Conservation (phyloP, 2,329 filamentous ascomycete genomes). For the Aspergillus puulaauensis region DNA sequence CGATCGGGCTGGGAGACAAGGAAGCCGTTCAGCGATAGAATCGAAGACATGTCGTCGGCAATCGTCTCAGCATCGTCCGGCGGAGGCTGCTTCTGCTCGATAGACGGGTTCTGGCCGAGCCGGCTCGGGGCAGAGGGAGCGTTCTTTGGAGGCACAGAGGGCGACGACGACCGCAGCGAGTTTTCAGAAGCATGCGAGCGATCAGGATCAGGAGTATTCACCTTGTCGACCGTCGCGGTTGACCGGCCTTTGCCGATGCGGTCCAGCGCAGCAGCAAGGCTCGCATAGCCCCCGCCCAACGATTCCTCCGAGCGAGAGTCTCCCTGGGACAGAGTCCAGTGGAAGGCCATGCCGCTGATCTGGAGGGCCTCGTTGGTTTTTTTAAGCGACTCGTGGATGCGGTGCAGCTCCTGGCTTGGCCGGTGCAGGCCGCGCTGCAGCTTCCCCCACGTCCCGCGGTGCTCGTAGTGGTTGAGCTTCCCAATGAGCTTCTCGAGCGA, state of each 20-base stretch:
- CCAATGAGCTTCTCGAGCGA: constrained; percentile 63
- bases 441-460: constrained; percentile 60
- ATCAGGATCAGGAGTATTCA: constrained; percentile 21
- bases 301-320: constrained; percentile 53
- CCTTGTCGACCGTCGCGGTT: constrained; percentile 27
- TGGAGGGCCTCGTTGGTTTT: constrained; percentile 57
- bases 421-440: constrained; percentile 60
- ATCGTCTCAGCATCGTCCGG: constrained; percentile 10
- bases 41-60: constrained; percentile 30
- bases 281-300: constrained; percentile 66
- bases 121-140: constrained; percentile 10
- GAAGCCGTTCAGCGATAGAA: constrained; percentile 27
- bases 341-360: constrained; percentile 66
- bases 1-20: constrained; percentile 4
- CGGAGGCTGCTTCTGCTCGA: background rate
- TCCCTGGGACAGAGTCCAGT: constrained; percentile 63
- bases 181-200: constrained; percentile 5
- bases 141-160: constrained; percentile 28
- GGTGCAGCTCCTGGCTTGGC: constrained; percentile 43
- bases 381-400: constrained; percentile 30
- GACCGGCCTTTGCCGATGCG: constrained; percentile 38
- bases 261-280: constrained; percentile 64
- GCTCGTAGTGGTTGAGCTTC: constrained; percentile 63
- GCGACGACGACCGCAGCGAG: constrained; percentile 4
- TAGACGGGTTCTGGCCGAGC: no score